Base-by-base conservation (phyloP, 176 grass and related monocot species). In the Carex littledalei region DNA sequence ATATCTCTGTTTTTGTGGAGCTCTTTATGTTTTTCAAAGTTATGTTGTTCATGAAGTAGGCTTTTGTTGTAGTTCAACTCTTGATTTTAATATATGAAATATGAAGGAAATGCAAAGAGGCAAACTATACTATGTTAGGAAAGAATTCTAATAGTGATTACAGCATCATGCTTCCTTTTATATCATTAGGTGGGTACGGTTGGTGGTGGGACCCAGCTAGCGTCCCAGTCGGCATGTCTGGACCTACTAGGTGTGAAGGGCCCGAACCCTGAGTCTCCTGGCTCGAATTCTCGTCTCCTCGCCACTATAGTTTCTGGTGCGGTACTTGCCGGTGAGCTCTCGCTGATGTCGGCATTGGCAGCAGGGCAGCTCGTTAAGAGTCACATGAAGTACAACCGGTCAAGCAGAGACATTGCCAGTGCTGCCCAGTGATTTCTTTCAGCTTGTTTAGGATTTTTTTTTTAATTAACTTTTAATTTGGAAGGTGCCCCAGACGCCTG, bases 361-460 rank as follows among this genome's bases (percentile, higher is more conserved):
- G 68, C 90, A 18, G 91, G 91, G 15, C 90, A 94, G 66, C 94
- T 97, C 85, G 94, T 97, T 8, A 86, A 89, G 88, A 94, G 90
- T 64, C 92, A 92, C 81, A 97, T 94, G 94, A 92, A 89, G 84
- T 97, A 94, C 85, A 94, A 97, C 64, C 83, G 92, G 63, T 94
- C 87, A 69, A 91, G 88, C 79, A 92, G 86, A 87, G 87, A 92
- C 83, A 75, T 89, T 31, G 2, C 81, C 22, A 83, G 87, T 69
- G 63, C 80, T 63, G 77, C 75, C 73, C 49, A 26, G 15, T 77
- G 73, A 77, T 21, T 73, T 73, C 41, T 22, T 31, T 55, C 20
- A 76, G 72, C 12, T 53, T 75, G 18, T 77, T 77, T 55, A 55
- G 21, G 73, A 77, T 21, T 77, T 26, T 15, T 55, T 43, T 76